Base-by-base conservation (phyloP, 2,329 filamentous ascomycete genomes). In the Arachnomyces sp. region DNA sequence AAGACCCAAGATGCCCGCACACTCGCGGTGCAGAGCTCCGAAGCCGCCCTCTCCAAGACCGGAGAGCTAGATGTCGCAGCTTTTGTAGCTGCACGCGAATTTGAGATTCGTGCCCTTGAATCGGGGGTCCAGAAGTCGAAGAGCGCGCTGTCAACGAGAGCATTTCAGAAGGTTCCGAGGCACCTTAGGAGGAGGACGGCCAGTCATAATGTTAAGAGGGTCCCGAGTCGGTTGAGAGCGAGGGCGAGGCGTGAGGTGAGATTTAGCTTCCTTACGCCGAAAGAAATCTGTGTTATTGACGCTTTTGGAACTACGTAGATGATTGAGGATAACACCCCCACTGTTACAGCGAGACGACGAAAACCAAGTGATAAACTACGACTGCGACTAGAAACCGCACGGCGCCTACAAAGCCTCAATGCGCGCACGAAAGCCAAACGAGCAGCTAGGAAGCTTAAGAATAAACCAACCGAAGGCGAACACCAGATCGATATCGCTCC, bases 131-230 rank as follows among this genome's bases (percentile, higher is more conserved):
- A 75, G 40, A 79, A 76, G 28, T 82, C 85, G 34, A 89, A 84
- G 59, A 70, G 70, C 48, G 69, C 65, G 1, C 54, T 78, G 44
- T 70, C 76, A 32, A 80, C 77, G 42, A 76, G 90, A 38, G 89
- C 90, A 11, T 96, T 96, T 56, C 92, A 98, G 61, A 78, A 86
- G 51, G 84, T 98, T 4, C 92, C 92, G 1, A 77, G 87, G 50
- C 80, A 82, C 36, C 67, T 98, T 74, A 74, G 92, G 49, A 74
- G 92, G 48, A 75, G 92, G 52, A 94, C 90, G 0, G 92, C 90
- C 14, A 94, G 88, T 60, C 92, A 98, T 65, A 95, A 98, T 73
- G 84, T 84, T 28, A 94, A 90, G 65, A 77, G 83, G 46, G 82
- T 98, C 12, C 92, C 92, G 2, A 82, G 81, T 56, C 71, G 87